phyloP scores from a whole-genome alignment of 805 yeast species.

The Yarrowia yakushimensis region DNA sequence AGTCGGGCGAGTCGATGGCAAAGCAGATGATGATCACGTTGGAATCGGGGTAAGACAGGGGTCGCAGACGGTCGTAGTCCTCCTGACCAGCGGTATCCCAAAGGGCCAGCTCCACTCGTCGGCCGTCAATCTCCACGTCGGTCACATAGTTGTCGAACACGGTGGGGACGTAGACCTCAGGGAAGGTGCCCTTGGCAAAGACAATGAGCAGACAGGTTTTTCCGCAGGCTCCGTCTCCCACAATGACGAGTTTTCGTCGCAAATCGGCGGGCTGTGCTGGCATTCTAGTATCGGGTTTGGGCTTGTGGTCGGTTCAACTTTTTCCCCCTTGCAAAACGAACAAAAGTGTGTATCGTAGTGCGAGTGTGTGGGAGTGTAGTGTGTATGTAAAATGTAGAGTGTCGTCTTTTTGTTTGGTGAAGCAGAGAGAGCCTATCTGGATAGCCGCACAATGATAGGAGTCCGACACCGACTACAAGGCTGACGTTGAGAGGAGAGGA shows the following conservation, averaged over 20 bases:
- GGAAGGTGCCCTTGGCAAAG: constrained; percentile 85
- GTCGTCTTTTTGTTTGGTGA: neutral
- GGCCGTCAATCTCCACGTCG: constrained; percentile 87
- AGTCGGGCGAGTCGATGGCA: constrained; percentile 86
- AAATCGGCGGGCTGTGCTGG: constrained; percentile 34
- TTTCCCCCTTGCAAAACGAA: neutral
- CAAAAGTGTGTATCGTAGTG: neutral
- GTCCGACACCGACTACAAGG: too few species aligned
- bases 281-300: neutral
- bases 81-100: constrained; percentile 99
- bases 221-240: constrained; percentile 98
- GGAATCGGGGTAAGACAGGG: constrained; percentile 86
- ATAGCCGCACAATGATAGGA: constrained; percentile 17
- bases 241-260: constrained; percentile 71
- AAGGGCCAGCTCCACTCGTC: constrained; percentile 86
- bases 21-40: constrained; percentile 89
- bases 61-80: constrained; percentile 92
- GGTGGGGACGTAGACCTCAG: constrained; percentile 92
- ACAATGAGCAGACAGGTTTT: constrained; percentile 83
- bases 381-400: neutral
- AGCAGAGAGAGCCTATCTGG: constrained; percentile 1
- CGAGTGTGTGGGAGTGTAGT: neutral
- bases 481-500: too few species aligned
- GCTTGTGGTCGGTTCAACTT: neutral
- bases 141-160: constrained; percentile 98